Evolutionary conservation across 805 yeast genomes (phyloP), one percentile per base, ranked within the genome.

Genomic region (Ogataea corticis): DNA sequence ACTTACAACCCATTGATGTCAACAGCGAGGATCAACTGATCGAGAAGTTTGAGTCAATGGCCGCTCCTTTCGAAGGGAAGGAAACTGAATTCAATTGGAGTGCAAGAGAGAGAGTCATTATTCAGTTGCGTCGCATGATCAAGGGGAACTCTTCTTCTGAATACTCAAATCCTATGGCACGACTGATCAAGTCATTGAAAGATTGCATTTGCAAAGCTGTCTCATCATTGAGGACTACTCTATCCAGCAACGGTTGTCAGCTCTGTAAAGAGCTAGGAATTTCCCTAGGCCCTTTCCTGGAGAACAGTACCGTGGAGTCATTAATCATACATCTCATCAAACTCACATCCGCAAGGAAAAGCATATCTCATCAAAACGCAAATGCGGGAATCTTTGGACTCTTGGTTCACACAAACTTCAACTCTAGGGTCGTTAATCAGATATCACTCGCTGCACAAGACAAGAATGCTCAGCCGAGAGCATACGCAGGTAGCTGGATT

Each of bases 31-130:
- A 62, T 30, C 54, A 58, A 11, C 51, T 75, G 23, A 44, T 52
- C 6, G 57, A 56, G 4, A 58, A 62, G 13, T 42, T 68, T 16
- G 68, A 65, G 25, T 44, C 48, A 10, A 55, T 69, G 64, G 28
- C 48, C 7, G 48, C 62, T 0, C 52, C 61, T 18, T 90, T 92
- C 56, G 76, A 72, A 7, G 85, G 84, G 4, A 72, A 84, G 57
- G 99, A 94, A 62, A 85, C 96, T 0, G 99, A 94, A 59, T 75
- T 75, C 47, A 94, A 94, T 61, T 94, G 99, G 99, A 66, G 71
- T 17, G 54, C 57, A 0, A 74, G 99, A 58, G 96, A 91, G 55
- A 73, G 76, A 42, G 69, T 70, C 40, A 75, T 89, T 2, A 56
- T 76, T 1, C 73, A 72, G 39, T 57, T 89, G 28, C 73, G 97